A percentile compares a stretch with the other conserved stretches of the same genome.
These are phyloP conservation scores for Arabidopsis arenosa DNA, from an alignment of 345 rosid genomes.

Conservation along the genomic window DNA sequence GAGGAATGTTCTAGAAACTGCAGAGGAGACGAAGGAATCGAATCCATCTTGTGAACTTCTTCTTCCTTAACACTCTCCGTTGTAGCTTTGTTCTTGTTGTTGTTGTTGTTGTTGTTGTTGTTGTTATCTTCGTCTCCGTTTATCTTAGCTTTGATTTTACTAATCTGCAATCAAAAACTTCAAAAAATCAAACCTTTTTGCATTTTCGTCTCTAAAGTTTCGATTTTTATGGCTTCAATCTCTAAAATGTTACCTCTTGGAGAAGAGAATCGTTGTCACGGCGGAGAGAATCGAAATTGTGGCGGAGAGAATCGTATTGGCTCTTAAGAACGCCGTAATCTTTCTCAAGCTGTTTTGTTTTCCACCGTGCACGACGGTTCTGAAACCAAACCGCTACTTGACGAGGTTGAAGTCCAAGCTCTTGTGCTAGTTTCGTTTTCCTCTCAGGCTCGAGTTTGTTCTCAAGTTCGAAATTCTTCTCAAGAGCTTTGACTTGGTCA, in stretches of 20 bases:
- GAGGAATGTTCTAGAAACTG: constrained; percentile 43
- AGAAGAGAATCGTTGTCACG: constrained; percentile 79
- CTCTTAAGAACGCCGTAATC: constrained; percentile 68
- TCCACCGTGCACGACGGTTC: constrained; percentile 91
- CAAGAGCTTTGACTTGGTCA: constrained; percentile 86
- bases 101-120: neutral
- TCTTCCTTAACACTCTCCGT: constrained; percentile 71
- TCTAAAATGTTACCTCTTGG: constrained; percentile 62
- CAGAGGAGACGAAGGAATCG: constrained; percentile 41
- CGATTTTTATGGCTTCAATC: neutral
- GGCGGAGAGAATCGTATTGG: constrained; percentile 65
- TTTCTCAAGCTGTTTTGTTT: constrained; percentile 79
- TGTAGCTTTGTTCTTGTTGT: constrained; percentile 4
- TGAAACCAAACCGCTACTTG: constrained; percentile 96
- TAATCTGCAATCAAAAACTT: constrained; percentile 54
- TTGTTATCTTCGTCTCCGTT: constrained; percentile 44
- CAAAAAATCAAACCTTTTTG: neutral
- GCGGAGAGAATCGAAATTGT: constrained; percentile 63
- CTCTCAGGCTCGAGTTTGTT: constrained; percentile 91
- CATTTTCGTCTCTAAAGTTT: neutral
- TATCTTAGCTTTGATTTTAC: constrained; percentile 73
- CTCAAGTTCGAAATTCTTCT: constrained; percentile 83
- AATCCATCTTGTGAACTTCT: constrained; percentile 31
- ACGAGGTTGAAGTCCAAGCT: constrained; percentile 82
- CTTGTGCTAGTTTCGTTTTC: constrained; percentile 80